These are phyloP conservation scores for Brassica balearica DNA, from an alignment of 441 rosid species.

Conservation along the genomic window DNA sequence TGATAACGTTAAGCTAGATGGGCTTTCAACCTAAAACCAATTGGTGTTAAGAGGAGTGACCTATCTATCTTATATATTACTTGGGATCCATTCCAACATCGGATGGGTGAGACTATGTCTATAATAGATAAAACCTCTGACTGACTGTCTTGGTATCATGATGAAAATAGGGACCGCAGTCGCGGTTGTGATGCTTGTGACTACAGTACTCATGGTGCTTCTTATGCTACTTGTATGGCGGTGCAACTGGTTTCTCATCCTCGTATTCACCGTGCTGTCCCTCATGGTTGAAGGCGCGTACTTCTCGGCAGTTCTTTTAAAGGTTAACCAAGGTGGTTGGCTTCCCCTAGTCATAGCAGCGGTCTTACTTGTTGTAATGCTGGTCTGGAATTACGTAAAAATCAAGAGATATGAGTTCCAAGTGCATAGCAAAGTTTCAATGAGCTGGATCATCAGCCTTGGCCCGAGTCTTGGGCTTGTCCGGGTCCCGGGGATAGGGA, in stretches of 20 bases:
- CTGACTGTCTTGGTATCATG: conserved; percentile 22
- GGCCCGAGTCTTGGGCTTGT: conserved; percentile 94
- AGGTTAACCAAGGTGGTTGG: conserved; percentile 94
- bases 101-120: too few relatives aligned
- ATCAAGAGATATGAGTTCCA: conserved; percentile 87
- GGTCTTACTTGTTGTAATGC: conserved; percentile 76
- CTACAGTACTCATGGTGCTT: conserved; percentile 80
- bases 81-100: too few relatives aligned
- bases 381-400: conserved; percentile 84
- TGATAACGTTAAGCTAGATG: background rate
- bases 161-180: conserved; percentile 83
- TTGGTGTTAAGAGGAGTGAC: too few relatives aligned
- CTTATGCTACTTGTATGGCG: conserved; percentile 92
- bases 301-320: conserved; percentile 83
- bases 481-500: conserved; percentile 91
- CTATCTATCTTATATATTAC: too few relatives aligned
- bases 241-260: conserved; percentile 87
- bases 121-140: background rate
- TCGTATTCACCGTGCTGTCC: conserved; percentile 74
- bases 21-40: too few relatives aligned
- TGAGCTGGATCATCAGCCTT: conserved; percentile 94
- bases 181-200: conserved; percentile 84
- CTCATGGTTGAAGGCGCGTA: conserved; percentile 73
- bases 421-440: conserved; percentile 91
- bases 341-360: conserved; percentile 88